Conservation (phyloP, 2,329 filamentous ascomycete species). For the Didymella segeticola region DNA sequence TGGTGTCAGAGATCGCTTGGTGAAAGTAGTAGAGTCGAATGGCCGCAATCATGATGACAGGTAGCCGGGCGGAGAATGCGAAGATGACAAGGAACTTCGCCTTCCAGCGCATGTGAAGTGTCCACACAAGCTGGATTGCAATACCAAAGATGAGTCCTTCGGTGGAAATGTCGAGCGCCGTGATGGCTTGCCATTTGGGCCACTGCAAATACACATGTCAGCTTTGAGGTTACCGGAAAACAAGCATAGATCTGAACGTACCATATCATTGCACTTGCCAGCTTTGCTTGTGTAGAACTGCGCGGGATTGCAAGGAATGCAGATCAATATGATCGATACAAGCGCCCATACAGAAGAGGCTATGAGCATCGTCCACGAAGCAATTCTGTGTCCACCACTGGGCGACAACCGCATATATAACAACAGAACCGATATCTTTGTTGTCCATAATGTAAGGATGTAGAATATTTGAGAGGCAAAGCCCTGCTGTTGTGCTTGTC, state of each 20-base stretch:
- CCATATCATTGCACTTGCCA: slow-evolving; percentile 28
- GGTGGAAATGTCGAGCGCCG: slow-evolving; percentile 35
- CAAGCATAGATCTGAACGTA: slow-evolving; percentile 13
- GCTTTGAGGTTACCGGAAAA: background rate
- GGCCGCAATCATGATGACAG: slow-evolving; percentile 34
- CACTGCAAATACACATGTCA: slow-evolving; percentile 24
- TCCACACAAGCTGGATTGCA: slow-evolving; percentile 34
- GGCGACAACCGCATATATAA: slow-evolving; percentile 41
- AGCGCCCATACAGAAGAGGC: slow-evolving; percentile 33
- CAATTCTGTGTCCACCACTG: slow-evolving; percentile 26
- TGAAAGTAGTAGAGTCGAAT: slow-evolving; percentile 38
- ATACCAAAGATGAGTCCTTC: slow-evolving; percentile 38
- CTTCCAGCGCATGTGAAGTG: slow-evolving; percentile 36
- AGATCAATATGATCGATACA: slow-evolving; percentile 33
- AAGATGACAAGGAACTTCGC: slow-evolving; percentile 37
- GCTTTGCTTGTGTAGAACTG: slow-evolving; percentile 25
- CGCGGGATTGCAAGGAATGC: slow-evolving; percentile 33
- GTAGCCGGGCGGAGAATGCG: slow-evolving; percentile 40
- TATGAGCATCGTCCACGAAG: slow-evolving; percentile 27
- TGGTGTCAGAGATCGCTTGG: slow-evolving; percentile 20
- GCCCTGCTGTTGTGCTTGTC: slow-evolving; percentile 32
- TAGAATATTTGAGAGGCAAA: slow-evolving; percentile 42
- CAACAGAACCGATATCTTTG: slow-evolving; percentile 38
- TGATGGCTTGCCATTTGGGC: slow-evolving; percentile 40
- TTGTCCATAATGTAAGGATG: slow-evolving; percentile 34